These are phyloP conservation scores for Mortierella alpina DNA, from an alignment of 192 early-diverging fungal genomes.

Conservation along the genomic window DNA sequence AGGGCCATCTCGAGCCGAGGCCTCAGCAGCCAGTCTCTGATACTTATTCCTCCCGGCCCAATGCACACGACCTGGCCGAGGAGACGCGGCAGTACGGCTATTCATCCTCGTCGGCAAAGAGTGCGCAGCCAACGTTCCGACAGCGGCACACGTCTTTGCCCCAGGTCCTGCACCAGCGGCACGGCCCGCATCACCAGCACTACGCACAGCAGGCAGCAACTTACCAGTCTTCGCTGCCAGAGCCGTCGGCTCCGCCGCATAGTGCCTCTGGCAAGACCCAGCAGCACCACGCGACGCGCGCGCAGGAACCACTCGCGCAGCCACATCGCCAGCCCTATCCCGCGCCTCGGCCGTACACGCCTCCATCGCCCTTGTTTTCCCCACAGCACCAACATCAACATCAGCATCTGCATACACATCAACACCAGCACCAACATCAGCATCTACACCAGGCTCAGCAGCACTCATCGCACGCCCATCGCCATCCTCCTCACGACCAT, in stretches of 20 bases:
- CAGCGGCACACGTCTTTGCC: slow-evolving; percentile 39
- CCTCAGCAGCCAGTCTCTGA: no score
- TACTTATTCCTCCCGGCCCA: neutral
- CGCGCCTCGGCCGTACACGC: neutral
- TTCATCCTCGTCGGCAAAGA: neutral
- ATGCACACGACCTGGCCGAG: neutral
- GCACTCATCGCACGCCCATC: slow-evolving; percentile 4
- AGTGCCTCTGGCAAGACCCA: no score
- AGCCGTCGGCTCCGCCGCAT: no score
- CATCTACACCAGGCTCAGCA: neutral
- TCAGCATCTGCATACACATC: neutral
- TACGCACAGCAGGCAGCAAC: slow-evolving; percentile 5
- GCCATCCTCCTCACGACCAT: slow-evolving; percentile 34
- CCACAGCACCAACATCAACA: slow-evolving; percentile 26
- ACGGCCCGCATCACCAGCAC: slow-evolving; percentile 36
- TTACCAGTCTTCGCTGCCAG: neutral
- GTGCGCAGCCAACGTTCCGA: slow-evolving; percentile 3
- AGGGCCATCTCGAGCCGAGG: neutral
- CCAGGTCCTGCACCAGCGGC: slow-evolving; percentile 27
- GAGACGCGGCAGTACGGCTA: no score
- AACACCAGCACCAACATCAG: slow-evolving; percentile 11
- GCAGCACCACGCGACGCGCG: no score
- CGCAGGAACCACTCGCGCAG: no score
- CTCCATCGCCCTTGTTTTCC: slow-evolving; percentile 1
- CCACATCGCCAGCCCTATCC: neutral